Evolutionary conservation across 1,139 yeast species (phyloP), one percentile per base, ranked within the genome.

Genomic region (Candida tropicalis): DNA sequence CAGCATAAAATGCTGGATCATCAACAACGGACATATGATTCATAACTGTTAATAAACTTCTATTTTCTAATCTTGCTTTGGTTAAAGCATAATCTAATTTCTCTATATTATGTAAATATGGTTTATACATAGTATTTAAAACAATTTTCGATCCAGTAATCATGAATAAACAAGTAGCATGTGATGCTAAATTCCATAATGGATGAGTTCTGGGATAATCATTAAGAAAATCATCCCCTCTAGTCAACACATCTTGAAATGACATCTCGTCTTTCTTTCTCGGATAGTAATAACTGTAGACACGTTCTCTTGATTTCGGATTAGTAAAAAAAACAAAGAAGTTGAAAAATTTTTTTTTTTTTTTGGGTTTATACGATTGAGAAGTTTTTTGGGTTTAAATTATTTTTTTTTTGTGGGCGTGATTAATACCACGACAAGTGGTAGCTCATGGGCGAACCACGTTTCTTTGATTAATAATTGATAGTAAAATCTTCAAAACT

Each of bases 11-110:
- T 24, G 88, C 75, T 0, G 99, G 99, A 57, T 93, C 99, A 59
- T 93, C 99, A 20, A 90, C 85, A 44, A 87, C 89, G 1, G 96
- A 87, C 85, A 90, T 87, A 58, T 93, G 99, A 61, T 93, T 93
- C 96, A 91, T 89, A n/a, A 91, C 80, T 0, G 98, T 89, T 45
- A 91, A 55, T 4, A 91, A 62, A 0, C 95, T 84, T 39, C 97
- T 68, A 49, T 86, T 80, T 56, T 89, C 95, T 1, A 57, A 52
- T 43, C 84, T 66, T 1, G 95, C 84, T 49, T 75, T 75, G 17
- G 71, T 70, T 39, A 86, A 61, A 0, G 95, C 95, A 22, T 59
- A 65, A 47, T 83, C 87, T 17, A 90, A 66, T 50, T 77, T 78
- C 15, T 85, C 87, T 16, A 84, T 62, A 45, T 86, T 78, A 50